These are phyloP conservation scores for Cutaneotrichosporon sp. DNA, from an alignment of 1,284 basidiomycete species.

Conservation along the genomic window DNA sequence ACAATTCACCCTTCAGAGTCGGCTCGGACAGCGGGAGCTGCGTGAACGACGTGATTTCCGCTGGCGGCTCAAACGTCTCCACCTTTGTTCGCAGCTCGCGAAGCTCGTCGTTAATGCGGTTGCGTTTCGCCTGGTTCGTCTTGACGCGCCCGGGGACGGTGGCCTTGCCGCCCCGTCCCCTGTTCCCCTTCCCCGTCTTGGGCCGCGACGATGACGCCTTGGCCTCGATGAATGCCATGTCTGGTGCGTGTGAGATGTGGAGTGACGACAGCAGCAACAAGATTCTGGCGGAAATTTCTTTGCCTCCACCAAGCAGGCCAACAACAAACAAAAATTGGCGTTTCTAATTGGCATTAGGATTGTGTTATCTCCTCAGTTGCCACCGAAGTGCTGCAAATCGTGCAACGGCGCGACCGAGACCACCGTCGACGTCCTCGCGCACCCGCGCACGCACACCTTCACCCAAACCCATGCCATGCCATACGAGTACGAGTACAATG, in stretches of 20 bases:
- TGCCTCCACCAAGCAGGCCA: background rate
- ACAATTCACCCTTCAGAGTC: conserved; percentile 40
- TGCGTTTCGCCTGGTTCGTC: conserved; percentile 41
- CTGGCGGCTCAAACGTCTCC: conserved; percentile 24
- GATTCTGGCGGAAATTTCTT: background rate
- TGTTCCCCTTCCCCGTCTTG: conserved; percentile 6
- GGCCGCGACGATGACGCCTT: conserved; percentile 29
- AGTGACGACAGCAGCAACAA: background rate
- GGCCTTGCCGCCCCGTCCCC: conserved; percentile 6
- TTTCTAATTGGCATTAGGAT: background rate
- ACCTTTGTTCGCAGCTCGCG: conserved; percentile 31
- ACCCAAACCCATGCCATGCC: too few species aligned
- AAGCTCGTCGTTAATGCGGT: conserved; percentile 43
- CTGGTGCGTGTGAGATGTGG: conserved; percentile 6
- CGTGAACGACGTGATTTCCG: conserved; percentile 39
- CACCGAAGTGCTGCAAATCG: too few species aligned
- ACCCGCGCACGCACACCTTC: too few species aligned
- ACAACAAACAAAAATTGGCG: background rate
- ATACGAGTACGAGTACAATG: too few species aligned
- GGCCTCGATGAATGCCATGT: conserved; percentile 31
- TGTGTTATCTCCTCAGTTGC: background rate
- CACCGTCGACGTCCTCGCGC: too few species aligned
- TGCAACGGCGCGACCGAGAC: too few species aligned
- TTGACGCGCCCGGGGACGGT: conserved; percentile 26
- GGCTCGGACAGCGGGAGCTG: conserved; percentile 46